Conservation (phyloP, 2,329 filamentous ascomycete species). For the Graphilbum ipis-grandicollis region DNA sequence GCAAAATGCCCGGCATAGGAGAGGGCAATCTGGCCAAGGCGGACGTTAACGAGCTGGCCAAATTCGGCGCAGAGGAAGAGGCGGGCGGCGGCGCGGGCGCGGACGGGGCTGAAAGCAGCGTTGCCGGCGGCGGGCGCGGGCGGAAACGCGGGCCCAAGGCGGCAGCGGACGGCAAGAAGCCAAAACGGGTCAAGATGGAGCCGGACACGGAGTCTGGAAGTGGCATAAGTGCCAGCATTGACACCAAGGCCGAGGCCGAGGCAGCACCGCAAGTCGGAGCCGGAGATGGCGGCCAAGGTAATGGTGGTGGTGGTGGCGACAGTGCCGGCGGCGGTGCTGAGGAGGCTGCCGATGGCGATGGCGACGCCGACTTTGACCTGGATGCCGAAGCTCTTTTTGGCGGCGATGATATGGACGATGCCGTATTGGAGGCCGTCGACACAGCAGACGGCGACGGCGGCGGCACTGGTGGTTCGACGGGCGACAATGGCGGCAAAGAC, state of each 20-base stretch:
- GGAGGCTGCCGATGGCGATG: not conserved
- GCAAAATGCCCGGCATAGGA: slow-evolving; percentile 57
- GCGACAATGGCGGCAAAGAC: slow-evolving; percentile 6
- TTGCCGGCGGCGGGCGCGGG: slow-evolving; percentile 1
- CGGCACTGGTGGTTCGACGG: not conserved
- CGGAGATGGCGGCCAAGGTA: no score
- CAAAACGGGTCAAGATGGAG: slow-evolving; percentile 9
- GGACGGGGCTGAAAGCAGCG: slow-evolving; percentile 3
- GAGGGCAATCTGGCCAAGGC: slow-evolving; percentile 24
- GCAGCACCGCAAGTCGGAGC: no score
- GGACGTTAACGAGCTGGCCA: slow-evolving; percentile 11
- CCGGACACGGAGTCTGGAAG: no score
- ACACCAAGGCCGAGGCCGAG: not conserved
- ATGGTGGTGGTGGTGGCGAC: no score
- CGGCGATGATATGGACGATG: not conserved
- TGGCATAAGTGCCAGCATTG: no score
- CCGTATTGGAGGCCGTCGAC: not conserved
- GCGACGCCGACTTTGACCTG: not conserved
- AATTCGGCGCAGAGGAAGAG: slow-evolving; percentile 6
- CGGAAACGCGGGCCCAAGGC: slow-evolving; percentile 4
- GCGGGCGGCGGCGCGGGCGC: slow-evolving; percentile 2
- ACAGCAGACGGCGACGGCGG: not conserved
- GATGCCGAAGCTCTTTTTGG: not conserved
- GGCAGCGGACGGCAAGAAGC: slow-evolving; percentile 7
- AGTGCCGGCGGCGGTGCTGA: no score